Evolutionary conservation across 768 basidiomycete species (phyloP).

Genomic region (Trametes elegans): DNA sequence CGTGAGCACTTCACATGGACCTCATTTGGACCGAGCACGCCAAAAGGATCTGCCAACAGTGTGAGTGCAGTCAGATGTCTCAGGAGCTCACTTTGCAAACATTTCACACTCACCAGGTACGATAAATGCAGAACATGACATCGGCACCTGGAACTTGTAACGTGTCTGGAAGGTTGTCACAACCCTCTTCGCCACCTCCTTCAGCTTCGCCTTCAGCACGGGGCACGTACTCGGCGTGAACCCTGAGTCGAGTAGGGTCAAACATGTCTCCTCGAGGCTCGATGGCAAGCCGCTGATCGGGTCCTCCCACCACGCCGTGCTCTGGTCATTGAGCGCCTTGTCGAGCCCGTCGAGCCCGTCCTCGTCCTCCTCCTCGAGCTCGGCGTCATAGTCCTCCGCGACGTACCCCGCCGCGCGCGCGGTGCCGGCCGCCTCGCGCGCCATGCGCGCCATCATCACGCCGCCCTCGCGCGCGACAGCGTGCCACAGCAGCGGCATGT

Average conservation of each 20-base stretch:
- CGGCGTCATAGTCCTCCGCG: conserved; percentile 21
- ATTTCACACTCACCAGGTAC: conserved; percentile 44
- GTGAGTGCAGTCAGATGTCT: background rate
- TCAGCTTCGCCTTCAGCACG: conserved; percentile 53
- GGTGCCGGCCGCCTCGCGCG: conserved; percentile 22
- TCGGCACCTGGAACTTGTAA: conserved; percentile 50
- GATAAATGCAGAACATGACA: conserved; percentile 61
- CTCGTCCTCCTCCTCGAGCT: conserved; percentile 25
- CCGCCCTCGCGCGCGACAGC: conserved; percentile 22
- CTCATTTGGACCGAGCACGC: conserved; percentile 51
- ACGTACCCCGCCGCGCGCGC: conserved; percentile 30
- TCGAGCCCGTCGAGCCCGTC: conserved; percentile 20
- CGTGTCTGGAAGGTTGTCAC: conserved; percentile 42
- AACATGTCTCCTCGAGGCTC: conserved; percentile 56
- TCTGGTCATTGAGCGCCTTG: conserved; percentile 34
- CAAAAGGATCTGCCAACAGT: conserved; percentile 45
- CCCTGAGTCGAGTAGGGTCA: conserved; percentile 57
- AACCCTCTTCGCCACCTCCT: conserved; percentile 43
- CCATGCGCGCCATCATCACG: conserved; percentile 25
- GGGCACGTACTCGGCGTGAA: conserved; percentile 50
- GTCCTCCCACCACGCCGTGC: conserved; percentile 72
- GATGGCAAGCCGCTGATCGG: conserved; percentile 60
- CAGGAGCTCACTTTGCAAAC: background rate
- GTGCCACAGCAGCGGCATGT: conserved; percentile 25
- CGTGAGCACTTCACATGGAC: conserved; percentile 54